These are phyloP conservation scores for Phoma sp. DNA, from an alignment of 2,329 filamentous ascomycete genomes.

Conservation along the genomic window DNA sequence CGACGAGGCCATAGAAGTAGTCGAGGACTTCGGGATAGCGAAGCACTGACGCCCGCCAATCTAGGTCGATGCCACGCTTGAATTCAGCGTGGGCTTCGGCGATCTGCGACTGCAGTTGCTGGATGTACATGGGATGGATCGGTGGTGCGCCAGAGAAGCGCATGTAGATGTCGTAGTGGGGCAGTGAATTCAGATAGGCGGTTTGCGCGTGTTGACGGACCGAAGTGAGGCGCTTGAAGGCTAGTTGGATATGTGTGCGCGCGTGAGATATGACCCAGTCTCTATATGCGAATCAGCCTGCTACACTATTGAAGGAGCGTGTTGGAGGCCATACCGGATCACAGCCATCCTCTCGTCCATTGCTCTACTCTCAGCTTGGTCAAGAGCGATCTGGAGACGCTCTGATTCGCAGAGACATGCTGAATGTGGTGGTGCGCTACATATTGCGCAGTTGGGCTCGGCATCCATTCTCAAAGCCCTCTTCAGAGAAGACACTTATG, in stretches of 20 bases:
- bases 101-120: slow-evolving; percentile 60
- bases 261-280: slow-evolving; percentile 57
- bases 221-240: slow-evolving; percentile 51
- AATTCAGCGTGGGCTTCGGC: slow-evolving; percentile 68
- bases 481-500: slow-evolving; percentile 32
- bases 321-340: slow-evolving; percentile 37
- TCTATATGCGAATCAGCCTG: slow-evolving; percentile 39
- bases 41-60: slow-evolving; percentile 77
- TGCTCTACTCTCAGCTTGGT: slow-evolving; percentile 48
- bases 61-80: slow-evolving; percentile 77
- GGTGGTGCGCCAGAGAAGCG: slow-evolving; percentile 55
- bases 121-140: slow-evolving; percentile 49
- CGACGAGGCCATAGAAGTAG: slow-evolving; percentile 77
- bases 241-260: slow-evolving; percentile 53
- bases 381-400: slow-evolving; percentile 48
- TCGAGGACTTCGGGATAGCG: slow-evolving; percentile 80
- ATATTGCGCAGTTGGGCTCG: slow-evolving; percentile 50
- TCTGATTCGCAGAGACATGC: slow-evolving; percentile 51
- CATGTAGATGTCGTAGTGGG: slow-evolving; percentile 55
- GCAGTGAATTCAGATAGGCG: slow-evolving; percentile 53
- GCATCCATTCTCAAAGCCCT: slow-evolving; percentile 44
- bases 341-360: slow-evolving; percentile 46
- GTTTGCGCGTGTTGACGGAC: slow-evolving; percentile 51
- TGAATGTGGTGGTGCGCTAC: slow-evolving; percentile 47
- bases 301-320: not conserved